phyloP scores from a whole-genome alignment of 345 rosid species.

The Bruguiera gymnorhiza region DNA sequence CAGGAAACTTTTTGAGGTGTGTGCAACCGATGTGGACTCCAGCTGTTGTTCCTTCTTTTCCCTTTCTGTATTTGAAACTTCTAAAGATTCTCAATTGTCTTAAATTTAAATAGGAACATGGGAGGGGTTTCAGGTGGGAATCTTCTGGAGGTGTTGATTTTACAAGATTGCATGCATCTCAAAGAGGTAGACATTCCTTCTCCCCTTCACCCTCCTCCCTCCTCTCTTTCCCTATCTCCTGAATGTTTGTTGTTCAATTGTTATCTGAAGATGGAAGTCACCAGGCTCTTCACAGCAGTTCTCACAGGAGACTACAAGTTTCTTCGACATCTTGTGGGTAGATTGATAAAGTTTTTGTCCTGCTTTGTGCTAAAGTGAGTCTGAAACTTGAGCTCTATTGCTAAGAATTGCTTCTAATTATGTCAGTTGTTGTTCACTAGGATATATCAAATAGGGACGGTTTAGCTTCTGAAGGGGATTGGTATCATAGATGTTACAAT shows the following conservation, averaged over 20 bases:
- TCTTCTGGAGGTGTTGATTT: slow-evolving; percentile 62
- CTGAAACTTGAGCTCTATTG: background rate
- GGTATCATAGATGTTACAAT: slow-evolving; percentile 48
- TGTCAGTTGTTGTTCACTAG: slow-evolving; percentile 29
- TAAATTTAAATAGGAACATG: slow-evolving; percentile 44
- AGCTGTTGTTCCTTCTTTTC: background rate
- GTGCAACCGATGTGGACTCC: slow-evolving; percentile 10
- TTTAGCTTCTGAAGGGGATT: slow-evolving; percentile 56
- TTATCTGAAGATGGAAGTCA: slow-evolving; percentile 61
- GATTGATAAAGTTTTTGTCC: slow-evolving; percentile 12
- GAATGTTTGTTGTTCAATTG: background rate
- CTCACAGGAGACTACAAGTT: slow-evolving; percentile 66
- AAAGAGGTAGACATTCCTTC: slow-evolving; percentile 47
- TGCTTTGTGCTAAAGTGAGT: slow-evolving; percentile 3
- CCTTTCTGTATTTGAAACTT: background rate
- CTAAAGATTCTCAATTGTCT: background rate
- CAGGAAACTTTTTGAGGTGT: slow-evolving; percentile 78
- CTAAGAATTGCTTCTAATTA: slow-evolving; percentile 4
- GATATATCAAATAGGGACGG: slow-evolving; percentile 79
- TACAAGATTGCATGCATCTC: slow-evolving; percentile 73
- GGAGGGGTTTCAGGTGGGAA: slow-evolving; percentile 48
- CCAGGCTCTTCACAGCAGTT: slow-evolving; percentile 52
- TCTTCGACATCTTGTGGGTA: slow-evolving; percentile 63
- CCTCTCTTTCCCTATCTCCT: background rate
- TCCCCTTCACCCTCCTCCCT: background rate